phyloP scores from a whole-genome alignment of 2,329 filamentous ascomycete genomes.

The Conoideocrella luteorostrata region DNA sequence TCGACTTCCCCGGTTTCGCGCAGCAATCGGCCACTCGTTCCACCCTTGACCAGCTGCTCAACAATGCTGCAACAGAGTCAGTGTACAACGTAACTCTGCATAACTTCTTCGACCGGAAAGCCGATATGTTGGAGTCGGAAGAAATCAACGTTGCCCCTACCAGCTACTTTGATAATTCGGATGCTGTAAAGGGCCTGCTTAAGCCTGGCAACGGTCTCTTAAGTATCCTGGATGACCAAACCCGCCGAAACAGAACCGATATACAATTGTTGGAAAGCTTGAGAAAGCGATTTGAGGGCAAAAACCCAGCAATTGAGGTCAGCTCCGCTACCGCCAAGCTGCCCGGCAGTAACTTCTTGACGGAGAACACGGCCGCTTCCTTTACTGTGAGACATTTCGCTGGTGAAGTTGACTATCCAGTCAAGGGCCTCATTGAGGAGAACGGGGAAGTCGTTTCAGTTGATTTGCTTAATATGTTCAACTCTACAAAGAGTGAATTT shows the following conservation, averaged over 20 bases:
- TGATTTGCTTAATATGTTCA: conserved; percentile 91
- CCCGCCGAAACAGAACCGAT: conserved; percentile 79
- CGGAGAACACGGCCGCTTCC: conserved; percentile 69
- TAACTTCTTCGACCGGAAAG: conserved; percentile 92
- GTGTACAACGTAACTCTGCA: conserved; percentile 91
- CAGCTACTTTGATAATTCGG: conserved; percentile 96
- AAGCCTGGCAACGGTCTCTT: conserved; percentile 90
- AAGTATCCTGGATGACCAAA: conserved; percentile 94
- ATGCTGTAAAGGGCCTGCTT: conserved; percentile 83
- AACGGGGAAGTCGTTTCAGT: conserved; percentile 95
- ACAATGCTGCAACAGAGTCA: conserved; percentile 87
- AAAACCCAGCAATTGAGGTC: conserved; percentile 84
- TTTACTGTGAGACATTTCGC: conserved; percentile 96
- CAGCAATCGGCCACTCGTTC: conserved; percentile 79
- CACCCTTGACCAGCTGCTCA: conserved; percentile 83
- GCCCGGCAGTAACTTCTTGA: conserved; percentile 84
- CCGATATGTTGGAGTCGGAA: conserved; percentile 87
- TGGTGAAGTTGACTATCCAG: conserved; percentile 89
- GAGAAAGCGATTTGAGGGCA: conserved; percentile 87
- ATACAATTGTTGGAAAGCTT: conserved; percentile 85
- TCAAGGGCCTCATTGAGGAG: conserved; percentile 83
- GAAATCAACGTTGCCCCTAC: conserved; percentile 86
- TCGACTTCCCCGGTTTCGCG: conserved; percentile 94
- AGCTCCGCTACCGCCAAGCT: conserved; percentile 67
- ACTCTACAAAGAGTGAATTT: conserved; percentile 81